Percentiles rank a stretch among this genome's conserved stretches.
phyloP scores from a whole-genome alignment of 352 stramenopile genomes.

The Poterioochromonas sp. region DNA sequence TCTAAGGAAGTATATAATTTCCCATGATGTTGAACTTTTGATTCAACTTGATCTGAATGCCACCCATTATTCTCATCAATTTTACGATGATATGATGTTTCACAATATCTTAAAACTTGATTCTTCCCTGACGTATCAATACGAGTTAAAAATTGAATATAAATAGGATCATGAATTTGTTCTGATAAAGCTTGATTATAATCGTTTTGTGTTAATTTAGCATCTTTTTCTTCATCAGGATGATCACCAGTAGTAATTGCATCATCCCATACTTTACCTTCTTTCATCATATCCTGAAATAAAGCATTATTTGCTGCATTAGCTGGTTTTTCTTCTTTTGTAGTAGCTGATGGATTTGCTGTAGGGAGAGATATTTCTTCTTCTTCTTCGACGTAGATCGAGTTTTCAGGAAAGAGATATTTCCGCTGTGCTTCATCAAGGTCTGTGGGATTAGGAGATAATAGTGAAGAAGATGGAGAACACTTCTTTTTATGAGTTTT shows the following conservation, averaged over 20 bases:
- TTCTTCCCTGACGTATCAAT: neutral
- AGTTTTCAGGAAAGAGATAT: slow-evolving; percentile 16
- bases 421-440: neutral
- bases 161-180: slow-evolving; percentile 9
- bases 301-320: neutral
- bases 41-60: neutral
- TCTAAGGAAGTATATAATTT: neutral
- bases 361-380: neutral
- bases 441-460: neutral
- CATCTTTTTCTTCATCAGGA: slow-evolving; percentile 16
- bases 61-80: neutral
- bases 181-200: slow-evolving; percentile 20
- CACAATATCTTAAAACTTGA: slow-evolving; percentile 27
- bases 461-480: neutral
- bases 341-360: neutral
- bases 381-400: neutral
- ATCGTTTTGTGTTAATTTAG: slow-evolving; percentile 3
- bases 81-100: neutral
- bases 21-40: neutral
- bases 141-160: slow-evolving; percentile 25
- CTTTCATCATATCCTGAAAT: neutral
- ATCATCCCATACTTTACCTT: slow-evolving; percentile 13
- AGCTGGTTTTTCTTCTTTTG: slow-evolving; percentile 1
- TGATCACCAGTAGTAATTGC: neutral
- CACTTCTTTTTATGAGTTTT: slow-evolving; percentile 1